Evolutionary conservation across 352 stramenopile species (phyloP).

Genomic region (Phytopythium cucurbitacearum): DNA sequence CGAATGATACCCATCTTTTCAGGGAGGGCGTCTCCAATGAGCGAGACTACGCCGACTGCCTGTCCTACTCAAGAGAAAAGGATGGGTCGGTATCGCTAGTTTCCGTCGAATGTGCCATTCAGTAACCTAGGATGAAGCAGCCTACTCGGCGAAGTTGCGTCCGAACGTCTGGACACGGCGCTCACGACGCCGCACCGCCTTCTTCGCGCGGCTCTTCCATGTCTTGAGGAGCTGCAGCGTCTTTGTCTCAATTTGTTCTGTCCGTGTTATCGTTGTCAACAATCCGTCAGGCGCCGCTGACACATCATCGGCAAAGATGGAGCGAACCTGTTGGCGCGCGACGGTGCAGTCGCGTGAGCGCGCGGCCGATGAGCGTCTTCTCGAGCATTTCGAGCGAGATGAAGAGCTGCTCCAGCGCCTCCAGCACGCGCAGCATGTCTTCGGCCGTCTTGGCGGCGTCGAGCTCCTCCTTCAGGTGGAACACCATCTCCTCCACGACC

Average conservation of each 20-base stretch:
- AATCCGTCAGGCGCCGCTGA: background rate
- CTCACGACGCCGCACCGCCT: constrained; percentile 46
- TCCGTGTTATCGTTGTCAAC: background rate
- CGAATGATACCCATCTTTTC: too few relatives aligned
- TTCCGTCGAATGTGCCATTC: too few relatives aligned
- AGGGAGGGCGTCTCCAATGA: too few relatives aligned
- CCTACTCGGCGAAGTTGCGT: constrained; percentile 57
- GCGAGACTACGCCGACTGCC: too few relatives aligned
- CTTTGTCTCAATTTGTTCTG: constrained; percentile 32
- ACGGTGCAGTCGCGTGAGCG: constrained; percentile 27
- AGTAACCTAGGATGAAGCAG: too few relatives aligned
- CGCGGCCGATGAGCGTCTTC: constrained; percentile 49
- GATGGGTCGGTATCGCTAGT: too few relatives aligned
- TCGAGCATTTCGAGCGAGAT: constrained; percentile 82
- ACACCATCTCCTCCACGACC: constrained; percentile 56
- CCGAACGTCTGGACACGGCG: constrained; percentile 65
- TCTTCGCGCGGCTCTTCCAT: constrained; percentile 75
- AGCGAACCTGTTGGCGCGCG: constrained; percentile 14
- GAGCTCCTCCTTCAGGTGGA: constrained; percentile 63
- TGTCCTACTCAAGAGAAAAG: too few relatives aligned
- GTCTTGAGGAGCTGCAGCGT: constrained; percentile 39
- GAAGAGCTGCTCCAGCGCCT: constrained; percentile 59
- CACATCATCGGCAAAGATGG: background rate
- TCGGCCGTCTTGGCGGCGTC: constrained; percentile 40
- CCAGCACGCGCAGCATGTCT: constrained; percentile 46